Evolutionary conservation across 306 rosid genomes (phyloP).

Genomic region (Medicago lupulina): DNA sequence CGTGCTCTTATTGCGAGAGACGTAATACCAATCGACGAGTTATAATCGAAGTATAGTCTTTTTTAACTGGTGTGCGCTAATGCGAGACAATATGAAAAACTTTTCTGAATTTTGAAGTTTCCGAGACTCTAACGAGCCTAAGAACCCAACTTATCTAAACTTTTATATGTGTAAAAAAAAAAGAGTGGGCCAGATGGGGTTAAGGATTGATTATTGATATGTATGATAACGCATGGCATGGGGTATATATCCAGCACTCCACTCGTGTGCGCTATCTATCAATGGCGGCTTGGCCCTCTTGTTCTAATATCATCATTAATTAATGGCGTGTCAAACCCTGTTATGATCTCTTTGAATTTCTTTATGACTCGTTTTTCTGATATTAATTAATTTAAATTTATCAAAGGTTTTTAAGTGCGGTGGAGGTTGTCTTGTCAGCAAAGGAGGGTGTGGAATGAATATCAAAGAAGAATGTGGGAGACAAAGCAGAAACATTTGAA

Average conservation of each 20-base stretch:
- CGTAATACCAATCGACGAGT: no score
- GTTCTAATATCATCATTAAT: conserved; percentile 15
- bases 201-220: conserved; percentile 30
- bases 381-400: background rate
- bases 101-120: no score
- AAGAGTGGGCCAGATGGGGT: conserved; percentile 37
- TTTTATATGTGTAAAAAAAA: background rate
- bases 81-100: no score
- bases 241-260: conserved; percentile 57
- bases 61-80: no score
- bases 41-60: no score
- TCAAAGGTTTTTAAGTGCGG: conserved; percentile 30
- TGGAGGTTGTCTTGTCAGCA: conserved; percentile 61
- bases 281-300: conserved; percentile 58
- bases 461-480: conserved; percentile 71
- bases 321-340: background rate
- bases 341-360: no score
- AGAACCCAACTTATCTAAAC: background rate
- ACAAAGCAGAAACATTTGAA: conserved; percentile 70
- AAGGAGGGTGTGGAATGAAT: conserved; percentile 36
- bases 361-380: background rate
- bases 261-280: conserved; percentile 79
- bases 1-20: no score
- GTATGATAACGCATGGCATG: conserved; percentile 55
- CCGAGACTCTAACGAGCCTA: background rate